Conservation (phyloP, 108 stramenopile genomes). For the Ochromonas danica region DNA sequence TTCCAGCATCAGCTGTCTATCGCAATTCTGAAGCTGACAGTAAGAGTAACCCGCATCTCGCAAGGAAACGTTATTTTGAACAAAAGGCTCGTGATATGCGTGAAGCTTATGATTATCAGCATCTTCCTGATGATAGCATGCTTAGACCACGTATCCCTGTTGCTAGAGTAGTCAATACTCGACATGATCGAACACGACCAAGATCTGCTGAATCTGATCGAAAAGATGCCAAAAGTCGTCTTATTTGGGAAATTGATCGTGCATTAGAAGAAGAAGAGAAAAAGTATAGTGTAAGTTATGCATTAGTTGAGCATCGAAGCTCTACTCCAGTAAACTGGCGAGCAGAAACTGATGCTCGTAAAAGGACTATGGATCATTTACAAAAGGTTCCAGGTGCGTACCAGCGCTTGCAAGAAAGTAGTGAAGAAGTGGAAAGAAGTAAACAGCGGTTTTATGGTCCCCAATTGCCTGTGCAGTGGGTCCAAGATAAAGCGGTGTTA, state of each 20-base stretch:
- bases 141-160: background rate
- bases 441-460: background rate
- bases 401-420: background rate
- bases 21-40: too few species aligned
- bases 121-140: background rate
- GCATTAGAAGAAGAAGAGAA: too few species aligned
- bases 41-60: background rate
- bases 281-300: background rate
- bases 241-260: too few species aligned
- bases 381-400: background rate
- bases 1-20: too few species aligned
- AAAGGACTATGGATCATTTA: background rate
- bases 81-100: background rate
- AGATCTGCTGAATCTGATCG: background rate
- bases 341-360: background rate
- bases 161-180: background rate
- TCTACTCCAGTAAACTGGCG: background rate
- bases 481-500: background rate
- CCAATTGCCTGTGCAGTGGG: background rate
- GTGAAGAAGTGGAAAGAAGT: background rate
- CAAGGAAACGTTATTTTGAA: background rate
- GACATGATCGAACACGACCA: background rate
- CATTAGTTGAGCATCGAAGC: background rate
- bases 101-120: background rate
- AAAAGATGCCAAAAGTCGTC: too few species aligned